Conservation (phyloP, 257 asterid genomes). For the Fraxinus anomala region DNA sequence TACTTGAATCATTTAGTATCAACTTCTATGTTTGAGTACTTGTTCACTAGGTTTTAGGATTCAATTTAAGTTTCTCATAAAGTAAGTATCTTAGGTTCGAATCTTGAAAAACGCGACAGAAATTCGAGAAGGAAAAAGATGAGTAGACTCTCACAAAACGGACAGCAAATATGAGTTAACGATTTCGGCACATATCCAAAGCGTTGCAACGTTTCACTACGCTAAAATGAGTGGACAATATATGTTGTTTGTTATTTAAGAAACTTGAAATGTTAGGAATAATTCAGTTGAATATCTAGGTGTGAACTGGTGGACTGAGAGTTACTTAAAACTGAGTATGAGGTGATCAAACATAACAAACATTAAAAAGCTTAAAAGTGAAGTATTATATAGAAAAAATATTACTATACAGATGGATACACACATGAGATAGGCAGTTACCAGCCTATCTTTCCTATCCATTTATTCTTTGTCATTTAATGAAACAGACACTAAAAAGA, state of each 20-base stretch:
- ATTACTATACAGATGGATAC: conserved; percentile 28
- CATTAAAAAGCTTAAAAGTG: conserved; percentile 13
- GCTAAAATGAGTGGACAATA: neutral
- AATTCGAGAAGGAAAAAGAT: too few species aligned
- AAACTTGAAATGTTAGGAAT: conserved; percentile 38
- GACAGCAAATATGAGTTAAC: too few species aligned
- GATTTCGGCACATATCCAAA: too few species aligned
- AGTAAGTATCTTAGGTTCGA: too few species aligned
- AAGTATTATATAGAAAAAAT: neutral
- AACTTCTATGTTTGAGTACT: too few species aligned
- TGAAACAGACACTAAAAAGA: conserved; percentile 36
- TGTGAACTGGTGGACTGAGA: conserved; percentile 36
- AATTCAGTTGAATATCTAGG: conserved; percentile 43
- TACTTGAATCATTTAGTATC: neutral
- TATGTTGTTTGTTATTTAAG: conserved; percentile 36
- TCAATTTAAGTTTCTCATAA: too few species aligned
- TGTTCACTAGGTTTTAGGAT: too few species aligned
- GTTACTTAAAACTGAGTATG: conserved; percentile 29
- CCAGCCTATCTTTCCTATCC: conserved; percentile 64
- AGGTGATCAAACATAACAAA: conserved; percentile 16
- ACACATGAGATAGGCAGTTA: conserved; percentile 53
- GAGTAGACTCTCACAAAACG: too few species aligned
- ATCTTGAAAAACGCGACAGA: too few species aligned
- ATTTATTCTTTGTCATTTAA: conserved; percentile 57
- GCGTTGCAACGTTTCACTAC: too few species aligned